phyloP scores from a whole-genome alignment of 495 filamentous ascomycete species.

The Hyaloscypha finlandica region DNA sequence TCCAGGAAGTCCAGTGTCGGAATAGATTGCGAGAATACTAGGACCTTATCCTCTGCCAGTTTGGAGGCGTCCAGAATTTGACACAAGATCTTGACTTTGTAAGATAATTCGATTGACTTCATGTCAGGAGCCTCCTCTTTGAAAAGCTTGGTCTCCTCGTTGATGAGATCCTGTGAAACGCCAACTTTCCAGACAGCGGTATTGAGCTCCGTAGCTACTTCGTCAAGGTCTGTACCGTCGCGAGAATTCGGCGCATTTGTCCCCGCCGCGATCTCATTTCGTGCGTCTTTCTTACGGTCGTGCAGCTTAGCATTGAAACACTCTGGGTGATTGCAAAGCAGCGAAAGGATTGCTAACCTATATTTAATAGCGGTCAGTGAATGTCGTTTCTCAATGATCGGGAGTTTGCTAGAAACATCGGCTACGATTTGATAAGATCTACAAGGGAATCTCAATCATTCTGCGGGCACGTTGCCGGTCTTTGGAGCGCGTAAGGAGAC shows the following conservation, averaged over 20 bases:
- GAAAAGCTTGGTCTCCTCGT: conserved; percentile 23
- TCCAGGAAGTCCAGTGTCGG: conserved; percentile 70
- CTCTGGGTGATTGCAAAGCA: conserved; percentile 77
- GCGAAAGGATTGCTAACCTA: conserved; percentile 52
- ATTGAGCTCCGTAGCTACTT: conserved; percentile 36
- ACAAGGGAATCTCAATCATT: too few species aligned
- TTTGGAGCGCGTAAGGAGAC: not conserved
- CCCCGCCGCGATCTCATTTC: conserved; percentile 22
- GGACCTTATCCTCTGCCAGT: conserved; percentile 64
- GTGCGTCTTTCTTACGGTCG: conserved; percentile 31
- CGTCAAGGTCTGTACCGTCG: conserved; percentile 33
- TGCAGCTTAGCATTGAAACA: conserved; percentile 61
- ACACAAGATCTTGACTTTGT: conserved; percentile 66
- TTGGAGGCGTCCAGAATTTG: conserved; percentile 66
- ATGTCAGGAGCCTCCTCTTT: conserved; percentile 26
- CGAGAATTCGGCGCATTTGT: conserved; percentile 3
- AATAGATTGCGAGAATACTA: conserved; percentile 80
- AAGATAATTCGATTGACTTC: conserved; percentile 47
- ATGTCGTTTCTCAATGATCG: not conserved
- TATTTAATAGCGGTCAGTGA: not conserved
- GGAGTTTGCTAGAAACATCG: too few species aligned
- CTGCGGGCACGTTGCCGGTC: too few species aligned
- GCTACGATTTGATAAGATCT: too few species aligned
- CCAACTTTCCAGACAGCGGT: conserved; percentile 37
- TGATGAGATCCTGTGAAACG: conserved; percentile 26